Evolutionary conservation across 768 basidiomycete genomes (phyloP).

Genomic region (Bullera alba): DNA sequence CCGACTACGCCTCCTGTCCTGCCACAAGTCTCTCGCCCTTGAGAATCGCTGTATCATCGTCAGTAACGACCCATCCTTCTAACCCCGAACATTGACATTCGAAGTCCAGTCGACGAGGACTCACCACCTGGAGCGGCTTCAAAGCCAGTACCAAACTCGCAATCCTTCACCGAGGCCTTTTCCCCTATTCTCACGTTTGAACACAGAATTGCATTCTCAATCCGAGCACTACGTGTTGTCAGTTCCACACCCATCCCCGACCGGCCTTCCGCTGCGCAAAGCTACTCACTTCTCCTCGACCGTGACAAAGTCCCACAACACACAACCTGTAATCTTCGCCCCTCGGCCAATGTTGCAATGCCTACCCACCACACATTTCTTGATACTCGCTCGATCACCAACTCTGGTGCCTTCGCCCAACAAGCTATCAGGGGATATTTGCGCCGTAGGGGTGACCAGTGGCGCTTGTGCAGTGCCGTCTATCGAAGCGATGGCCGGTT

Average conservation of each 20-base stretch:
- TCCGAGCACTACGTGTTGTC: constrained; percentile 32
- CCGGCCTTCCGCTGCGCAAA: not conserved
- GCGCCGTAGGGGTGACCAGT: constrained; percentile 72
- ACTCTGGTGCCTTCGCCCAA: constrained; percentile 77
- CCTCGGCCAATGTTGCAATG: constrained; percentile 79
- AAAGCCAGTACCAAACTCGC: constrained; percentile 46
- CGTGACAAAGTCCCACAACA: constrained; percentile 81
- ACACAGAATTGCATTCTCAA: constrained; percentile 46
- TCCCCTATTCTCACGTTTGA: constrained; percentile 45
- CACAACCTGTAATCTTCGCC: constrained; percentile 73
- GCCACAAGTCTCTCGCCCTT: constrained; percentile 37
- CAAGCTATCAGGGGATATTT: constrained; percentile 74
- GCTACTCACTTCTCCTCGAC: constrained; percentile 70
- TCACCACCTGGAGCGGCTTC: constrained; percentile 40
- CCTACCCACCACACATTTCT: constrained; percentile 68
- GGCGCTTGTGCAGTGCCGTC: constrained; percentile 26
- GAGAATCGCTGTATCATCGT: constrained; percentile 15
- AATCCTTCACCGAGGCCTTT: constrained; percentile 44
- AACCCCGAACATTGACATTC: not conserved
- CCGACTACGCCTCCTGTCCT: constrained; percentile 26
- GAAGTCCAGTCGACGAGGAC: constrained; percentile 3
- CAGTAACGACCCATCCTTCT: not conserved
- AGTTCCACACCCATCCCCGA: not conserved
- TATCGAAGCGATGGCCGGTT: constrained; percentile 2
- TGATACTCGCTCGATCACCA: constrained; percentile 71